Evolutionary conservation across 306 rosid species (phyloP).

Genomic region (Coriaria nepalensis): DNA sequence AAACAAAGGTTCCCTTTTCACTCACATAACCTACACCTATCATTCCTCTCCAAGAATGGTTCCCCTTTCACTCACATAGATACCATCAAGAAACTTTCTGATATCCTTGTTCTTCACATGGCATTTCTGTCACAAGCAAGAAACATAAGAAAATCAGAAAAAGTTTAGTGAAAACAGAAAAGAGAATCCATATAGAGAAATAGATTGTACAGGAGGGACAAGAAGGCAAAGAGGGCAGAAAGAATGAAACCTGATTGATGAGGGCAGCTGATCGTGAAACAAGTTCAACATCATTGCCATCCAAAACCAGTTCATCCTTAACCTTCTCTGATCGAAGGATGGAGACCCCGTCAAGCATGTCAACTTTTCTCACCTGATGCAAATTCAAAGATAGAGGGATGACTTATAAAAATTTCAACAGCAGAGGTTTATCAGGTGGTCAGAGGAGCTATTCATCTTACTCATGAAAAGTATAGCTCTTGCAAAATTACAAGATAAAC

Average conservation of each 20-base stretch:
- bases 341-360: slow-evolving; percentile 63
- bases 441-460: too few relatives aligned
- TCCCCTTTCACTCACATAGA: slow-evolving; percentile 75
- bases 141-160: background rate
- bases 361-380: slow-evolving; percentile 70
- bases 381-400: slow-evolving; percentile 1
- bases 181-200: background rate
- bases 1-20: too few relatives aligned
- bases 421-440: too few relatives aligned
- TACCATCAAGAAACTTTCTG: slow-evolving; percentile 77
- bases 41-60: slow-evolving; percentile 32
- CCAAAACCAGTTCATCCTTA: slow-evolving; percentile 62
- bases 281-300: slow-evolving; percentile 70
- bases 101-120: slow-evolving; percentile 81
- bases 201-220: too few relatives aligned
- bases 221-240: background rate
- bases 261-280: slow-evolving; percentile 66
- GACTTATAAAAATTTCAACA: background rate
- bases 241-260: slow-evolving; percentile 49
- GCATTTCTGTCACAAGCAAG: slow-evolving; percentile 48
- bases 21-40: slow-evolving; percentile 6
- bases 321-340: slow-evolving; percentile 65
- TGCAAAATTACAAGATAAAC: too few relatives aligned
- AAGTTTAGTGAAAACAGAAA: background rate
- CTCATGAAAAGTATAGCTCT: too few relatives aligned